Percentiles rank a stretch among this genome's conserved stretches.
These are phyloP conservation scores for Haematococcus lacustris DNA, from an alignment of 139 green algal species.

Conservation along the genomic window DNA sequence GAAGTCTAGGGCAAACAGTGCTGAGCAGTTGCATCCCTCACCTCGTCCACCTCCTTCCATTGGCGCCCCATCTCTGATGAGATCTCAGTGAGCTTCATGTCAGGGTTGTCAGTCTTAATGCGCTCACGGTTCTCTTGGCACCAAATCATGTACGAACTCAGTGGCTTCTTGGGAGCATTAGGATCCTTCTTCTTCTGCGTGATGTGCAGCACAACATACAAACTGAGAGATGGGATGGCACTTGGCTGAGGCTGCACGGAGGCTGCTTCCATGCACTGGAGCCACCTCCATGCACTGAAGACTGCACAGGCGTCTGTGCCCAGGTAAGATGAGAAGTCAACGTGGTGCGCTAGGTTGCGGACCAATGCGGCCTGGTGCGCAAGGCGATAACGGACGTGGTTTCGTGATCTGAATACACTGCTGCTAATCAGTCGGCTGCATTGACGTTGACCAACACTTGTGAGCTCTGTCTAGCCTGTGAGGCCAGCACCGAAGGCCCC, in stretches of 20 bases:
- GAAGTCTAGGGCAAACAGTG: neutral
- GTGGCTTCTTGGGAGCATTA: conserved; percentile 20
- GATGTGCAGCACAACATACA: neutral
- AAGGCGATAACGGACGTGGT: too few relatives aligned
- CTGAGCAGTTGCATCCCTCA: neutral
- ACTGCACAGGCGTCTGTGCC: too few relatives aligned
- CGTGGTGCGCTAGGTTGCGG: too few relatives aligned
- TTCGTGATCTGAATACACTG: too few relatives aligned
- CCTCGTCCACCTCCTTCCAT: conserved; percentile 17
- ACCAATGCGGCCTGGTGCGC: too few relatives aligned
- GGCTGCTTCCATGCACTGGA: too few relatives aligned
- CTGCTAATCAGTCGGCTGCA: neutral
- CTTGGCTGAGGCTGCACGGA: too few relatives aligned
- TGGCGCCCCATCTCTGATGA: conserved; percentile 11
- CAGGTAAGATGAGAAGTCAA: too few relatives aligned
- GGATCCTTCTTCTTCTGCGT: conserved; percentile 21
- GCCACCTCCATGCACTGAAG: too few relatives aligned
- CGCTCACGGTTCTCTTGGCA: conserved; percentile 11
- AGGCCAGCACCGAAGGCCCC: too few relatives aligned
- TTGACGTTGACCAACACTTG: neutral
- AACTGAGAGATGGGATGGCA: too few relatives aligned
- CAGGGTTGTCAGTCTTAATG: conserved; percentile 16
- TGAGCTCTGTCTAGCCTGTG: too few relatives aligned
- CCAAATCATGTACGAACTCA: conserved; percentile 26
- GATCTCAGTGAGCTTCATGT: conserved; percentile 25